Evolutionary conservation across 257 asterid species (phyloP), one percentile per base, ranked within the genome.

Genomic region (Henckelia pumila): DNA sequence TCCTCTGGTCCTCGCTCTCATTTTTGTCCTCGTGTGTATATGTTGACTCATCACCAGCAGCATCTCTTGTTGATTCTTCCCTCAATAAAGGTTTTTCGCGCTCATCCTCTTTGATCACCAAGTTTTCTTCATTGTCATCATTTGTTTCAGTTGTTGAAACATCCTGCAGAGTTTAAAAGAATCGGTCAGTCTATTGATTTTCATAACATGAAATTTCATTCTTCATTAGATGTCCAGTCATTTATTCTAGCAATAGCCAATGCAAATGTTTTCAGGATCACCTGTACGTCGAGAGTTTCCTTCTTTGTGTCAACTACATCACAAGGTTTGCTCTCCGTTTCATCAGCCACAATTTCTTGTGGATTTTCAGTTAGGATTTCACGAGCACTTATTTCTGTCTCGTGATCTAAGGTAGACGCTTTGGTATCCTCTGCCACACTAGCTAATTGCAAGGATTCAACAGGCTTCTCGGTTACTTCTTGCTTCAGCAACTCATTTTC

Each of bases 351-450:
- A 50, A n/a, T 44, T 64, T 59, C 67, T 71, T 17, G 72, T 33
- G 32, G 60, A 61, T 40, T 64, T 56, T 65, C 50, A 40, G n/a
- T 75, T 63, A 25, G 19, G 17, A 3, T 20, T 33, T 6, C 22
- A n/a, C 2, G 10, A 40, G 1, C n/a, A 40, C 50, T 40, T 40
- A 14, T 13, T 13, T 13, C 6, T 4, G n/a, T 14, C 6, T 40
- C 50, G n/a, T 40, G 19, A 14, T 40, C 50, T 4, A 7, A 40
- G 3, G 1, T 30, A 21, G 50, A 40, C 50, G 4, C 50, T 13
- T 11, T 40, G 50, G 50, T 40, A 10, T 58, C 75, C 63, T 26
- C 73, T 23, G 77, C 35, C 52, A 70, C 79, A 23, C 3, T n/a
- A 63, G 66, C 53, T 65, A 64, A 61, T 35, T 9, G 47, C 47